Conservation (phyloP, 805 yeast genomes). For the Nakazawaea ishiwadae region DNA sequence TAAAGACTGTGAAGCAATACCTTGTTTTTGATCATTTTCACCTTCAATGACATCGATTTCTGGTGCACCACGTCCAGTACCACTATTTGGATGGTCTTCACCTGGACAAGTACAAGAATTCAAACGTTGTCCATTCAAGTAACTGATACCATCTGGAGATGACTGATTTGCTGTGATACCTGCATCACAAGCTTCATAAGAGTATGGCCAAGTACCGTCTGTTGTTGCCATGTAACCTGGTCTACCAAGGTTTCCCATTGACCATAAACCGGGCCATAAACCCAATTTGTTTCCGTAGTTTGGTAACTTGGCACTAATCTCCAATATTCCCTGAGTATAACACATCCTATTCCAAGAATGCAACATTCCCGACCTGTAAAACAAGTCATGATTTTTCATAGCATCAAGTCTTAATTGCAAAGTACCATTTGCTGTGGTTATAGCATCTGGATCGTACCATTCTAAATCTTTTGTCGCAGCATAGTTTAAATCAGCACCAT, state of each 20-base stretch:
- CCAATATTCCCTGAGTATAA: conserved; percentile 39
- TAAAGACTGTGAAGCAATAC: conserved; percentile 45
- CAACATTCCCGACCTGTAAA: conserved; percentile 43
- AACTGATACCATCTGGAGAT: conserved; percentile 41
- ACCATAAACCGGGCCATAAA: conserved; percentile 49
- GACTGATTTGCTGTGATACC: conserved; percentile 48
- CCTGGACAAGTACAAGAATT: conserved; percentile 40
- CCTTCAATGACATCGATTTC: conserved; percentile 48
- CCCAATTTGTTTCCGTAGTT: conserved; percentile 37
- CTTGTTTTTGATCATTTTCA: conserved; percentile 31
- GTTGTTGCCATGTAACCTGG: conserved; percentile 44
- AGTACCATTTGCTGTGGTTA: conserved; percentile 36
- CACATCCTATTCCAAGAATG: conserved; percentile 46
- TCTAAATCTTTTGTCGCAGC: conserved; percentile 45
- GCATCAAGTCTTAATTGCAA: conserved; percentile 36
- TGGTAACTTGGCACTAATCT: conserved; percentile 38
- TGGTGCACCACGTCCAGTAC: conserved; percentile 47
- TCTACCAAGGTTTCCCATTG: conserved; percentile 44
- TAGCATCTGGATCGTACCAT: conserved; percentile 50
- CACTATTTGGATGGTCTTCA: conserved; percentile 42
- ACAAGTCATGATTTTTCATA: conserved; percentile 35
- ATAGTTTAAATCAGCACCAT: conserved; percentile 38
- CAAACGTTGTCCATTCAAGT: conserved; percentile 40
- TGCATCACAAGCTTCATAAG: conserved; percentile 43
- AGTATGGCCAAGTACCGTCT: conserved; percentile 49